Conservation (phyloP, 2,329 filamentous ascomycete species). For the Diaporthe citrichinensis region DNA sequence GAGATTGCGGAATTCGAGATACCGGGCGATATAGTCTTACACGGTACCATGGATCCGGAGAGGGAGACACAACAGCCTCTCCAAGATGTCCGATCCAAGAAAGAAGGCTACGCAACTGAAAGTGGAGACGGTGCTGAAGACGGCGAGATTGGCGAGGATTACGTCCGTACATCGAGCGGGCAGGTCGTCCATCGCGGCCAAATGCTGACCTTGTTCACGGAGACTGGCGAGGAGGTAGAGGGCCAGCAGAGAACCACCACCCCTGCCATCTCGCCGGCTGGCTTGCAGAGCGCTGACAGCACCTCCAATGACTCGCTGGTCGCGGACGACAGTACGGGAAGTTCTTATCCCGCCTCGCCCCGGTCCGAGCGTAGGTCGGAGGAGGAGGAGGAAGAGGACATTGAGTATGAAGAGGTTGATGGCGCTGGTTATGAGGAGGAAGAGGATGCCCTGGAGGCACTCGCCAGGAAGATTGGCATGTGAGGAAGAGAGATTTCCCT, state of each 20-base stretch:
- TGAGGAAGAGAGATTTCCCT: not conserved
- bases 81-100: not conserved
- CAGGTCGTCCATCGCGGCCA: constrained; percentile 52
- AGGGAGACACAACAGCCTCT: constrained; percentile 15
- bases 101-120: constrained; percentile 4
- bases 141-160: constrained; percentile 41
- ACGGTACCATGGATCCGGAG: not conserved
- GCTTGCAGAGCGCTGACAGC: constrained; percentile 47
- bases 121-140: constrained; percentile 34
- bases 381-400: constrained; percentile 67
- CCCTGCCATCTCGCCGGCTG: not conserved
- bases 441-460: constrained; percentile 48
- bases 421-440: constrained; percentile 66
- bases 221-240: constrained; percentile 44
- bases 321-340: constrained; percentile 51
- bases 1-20: not conserved
- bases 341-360: not conserved
- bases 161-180: constrained; percentile 47
- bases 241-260: not conserved
- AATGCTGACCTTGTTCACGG: constrained; percentile 48
- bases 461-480: constrained; percentile 33
- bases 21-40: not conserved
- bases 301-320: constrained; percentile 64
- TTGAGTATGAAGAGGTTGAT: constrained; percentile 69
- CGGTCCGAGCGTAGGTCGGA: not conserved